Base-by-base conservation (phyloP, 1,284 basidiomycete genomes). In the Boletus sp. region DNA sequence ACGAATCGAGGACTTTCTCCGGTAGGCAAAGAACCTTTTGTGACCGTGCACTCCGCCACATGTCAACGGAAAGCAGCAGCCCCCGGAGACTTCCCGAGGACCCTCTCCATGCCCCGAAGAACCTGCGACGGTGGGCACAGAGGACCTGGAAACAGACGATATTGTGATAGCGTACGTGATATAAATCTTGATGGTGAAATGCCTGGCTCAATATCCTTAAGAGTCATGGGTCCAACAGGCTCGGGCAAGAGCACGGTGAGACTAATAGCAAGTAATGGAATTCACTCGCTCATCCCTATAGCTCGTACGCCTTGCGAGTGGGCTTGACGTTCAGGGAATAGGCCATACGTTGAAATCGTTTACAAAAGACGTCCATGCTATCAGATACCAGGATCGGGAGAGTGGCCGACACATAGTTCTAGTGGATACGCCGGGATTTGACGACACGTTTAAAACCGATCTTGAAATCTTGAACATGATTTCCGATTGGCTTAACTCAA, bases 241-340 rank as follows among this genome's bases (percentile, higher is more conserved):
- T 50, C 59, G 13, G 60, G 61, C 4, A 64, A 60, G 42, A 61
- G 52, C 37, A 46, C 52, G 48, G 64, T 59, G n/a, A 47, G 57
- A 30, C 16, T 10, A 20, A 16, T 5, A 14, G 0, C 4, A 19
- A 23, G 2, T 17, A 23, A 9, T 16, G 8, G 2, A 16, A 10
- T 13, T 17, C 16, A 2, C 9, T 29, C 5, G 20, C 20, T 50
- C 20, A 16, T 9, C 0, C 5, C 6, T 4, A 22, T 9, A 68
- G 67, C 61, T 69, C 46, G 53, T 69, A 48, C 43, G 55, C 17
- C 20, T 40, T 10, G 59, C 55, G 8, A 52, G 55, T 50, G 50
- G 52, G 39, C 8, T 30, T 42, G 29, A 23, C 26, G 19, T 16
- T 39, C 8, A 25, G 8, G 39, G 47, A 46, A 22, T 49, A n/a